Base-by-base conservation (phyloP, 345 rosid genomes). In the Nasturtium officinale region DNA sequence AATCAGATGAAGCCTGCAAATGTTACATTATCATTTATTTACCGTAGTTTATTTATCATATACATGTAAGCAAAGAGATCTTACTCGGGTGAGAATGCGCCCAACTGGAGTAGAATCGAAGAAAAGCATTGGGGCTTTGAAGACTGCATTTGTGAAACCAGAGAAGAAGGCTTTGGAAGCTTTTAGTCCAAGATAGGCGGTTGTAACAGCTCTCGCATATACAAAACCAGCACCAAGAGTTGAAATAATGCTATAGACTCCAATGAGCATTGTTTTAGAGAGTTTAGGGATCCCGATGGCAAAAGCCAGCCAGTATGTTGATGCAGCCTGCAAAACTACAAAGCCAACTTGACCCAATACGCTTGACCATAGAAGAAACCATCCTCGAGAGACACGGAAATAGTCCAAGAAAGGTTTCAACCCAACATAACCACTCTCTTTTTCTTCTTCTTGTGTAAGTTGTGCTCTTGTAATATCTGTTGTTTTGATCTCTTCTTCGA, bases 71-170 rank as follows among this genome's bases (percentile, higher is more conserved):
- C 0, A 64, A 20, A 30, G 65, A 0, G 2, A 53, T 76, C 85
- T 83, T 87, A 91, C 97, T 66, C 93, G 80, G 26, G 97, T 87
- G 61, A 84, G 78, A 71, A 89, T 86, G 73, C 96, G 80, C 6
- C 96, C 91, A 28, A 87, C 87, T 0, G 92, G 97, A 57, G 96
- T 89, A 55, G 91, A 89, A 71, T 87, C 90, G 1, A 89, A 89
- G 82, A 91, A 91, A 35, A 84, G 83, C 97, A 89, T 87, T 0
- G 95, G 90, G 71, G 95, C 89, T 78, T 78, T 83, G 46, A 89
- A 86, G 1, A 91, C 65, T 23, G 96, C 83, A 64, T 83, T 77
- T 20, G 59, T 85, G 80, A 91, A 77, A 58, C 88, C 85, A 20
- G 87, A 84, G 79, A 87, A 87, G 84, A 87, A 87, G 18, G 90